These are phyloP conservation scores for Clitopilus passeckerianus DNA, from an alignment of 768 basidiomycete species.

Conservation along the genomic window DNA sequence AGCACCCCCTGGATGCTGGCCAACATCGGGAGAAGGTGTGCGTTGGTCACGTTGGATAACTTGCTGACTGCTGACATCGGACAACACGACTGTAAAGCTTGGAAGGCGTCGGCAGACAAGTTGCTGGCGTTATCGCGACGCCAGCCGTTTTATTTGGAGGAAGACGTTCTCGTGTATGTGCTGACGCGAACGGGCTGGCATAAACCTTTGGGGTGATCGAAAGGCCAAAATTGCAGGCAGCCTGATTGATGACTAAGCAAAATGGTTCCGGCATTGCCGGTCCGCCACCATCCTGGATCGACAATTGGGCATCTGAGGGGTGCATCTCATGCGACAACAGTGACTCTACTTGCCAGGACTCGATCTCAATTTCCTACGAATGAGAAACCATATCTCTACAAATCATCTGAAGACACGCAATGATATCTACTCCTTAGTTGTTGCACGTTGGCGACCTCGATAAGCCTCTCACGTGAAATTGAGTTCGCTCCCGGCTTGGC, in stretches of 20 bases:
- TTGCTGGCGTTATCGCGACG: not conserved
- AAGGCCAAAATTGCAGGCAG: not conserved
- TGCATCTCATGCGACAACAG: no score
- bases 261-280: not conserved
- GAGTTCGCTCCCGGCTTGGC: no score
- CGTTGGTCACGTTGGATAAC: not conserved
- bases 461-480: no score
- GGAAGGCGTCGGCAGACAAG: not conserved
- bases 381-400: no score
- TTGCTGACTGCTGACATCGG: not conserved
- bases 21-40: not conserved
- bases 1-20: not conserved
- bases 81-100: not conserved
- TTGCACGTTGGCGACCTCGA: no score
- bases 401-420: no score
- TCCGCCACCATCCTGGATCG: no score
- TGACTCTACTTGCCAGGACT: no score
- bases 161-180: not conserved
- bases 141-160: not conserved
- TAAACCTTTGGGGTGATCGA: not conserved
- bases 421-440: no score
- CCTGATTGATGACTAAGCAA: not conserved
- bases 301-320: no score
- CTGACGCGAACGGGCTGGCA: not conserved
- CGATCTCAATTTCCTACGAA: no score